Evolutionary conservation across 1,284 basidiomycete genomes (phyloP), one percentile per base, ranked within the genome.

Genomic region (Phaffia rhodozyma): DNA sequence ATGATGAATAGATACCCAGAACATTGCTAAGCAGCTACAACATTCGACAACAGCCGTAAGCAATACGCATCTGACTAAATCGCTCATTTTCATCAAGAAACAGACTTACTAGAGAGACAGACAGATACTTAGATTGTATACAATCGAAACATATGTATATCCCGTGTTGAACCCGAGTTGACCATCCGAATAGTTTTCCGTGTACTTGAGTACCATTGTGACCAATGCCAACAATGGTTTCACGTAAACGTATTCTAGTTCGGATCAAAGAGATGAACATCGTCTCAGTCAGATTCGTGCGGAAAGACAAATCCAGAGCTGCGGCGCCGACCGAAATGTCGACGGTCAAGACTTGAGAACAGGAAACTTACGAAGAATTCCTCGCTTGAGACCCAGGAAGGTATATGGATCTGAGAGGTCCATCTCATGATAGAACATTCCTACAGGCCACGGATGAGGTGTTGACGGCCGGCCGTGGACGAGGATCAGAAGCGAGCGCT

Each of bases 381-480:
- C 94, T 25, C 94, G 83, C 75, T 97, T 97, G 55, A 98, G 80
- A 68, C 89, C 92, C 1, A 98, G 79, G 72, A 97, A 92, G 1
- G 88, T 92, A 75, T 94, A 87, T 1, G 94, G 92, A 74, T 96
- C 92, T 70, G 88, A 91, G 59, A 88, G 84, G 72, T 97, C 92
- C 60, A 94, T 84, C 68, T 77, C 77, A 70, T 82, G 82, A 70
- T 76, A 68, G 67, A 91, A 86, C 16, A 91, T 73, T 69, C 79
- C 89, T 68, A 88, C 79, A 1, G 94, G 96, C 69, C 92, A 93
- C 1, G 90, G 82, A 56, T 93, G 89, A 9, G 82, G 81, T 70
- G 91, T 90, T 0, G 93, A 91, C 4, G 85, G 85, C 49, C 94
- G 81, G 0, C 92, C 93, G 70, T 96, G 91, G 0, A 97, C 78